phyloP scores from a whole-genome alignment of 306 rosid genomes.

The Quercus variabilis region DNA sequence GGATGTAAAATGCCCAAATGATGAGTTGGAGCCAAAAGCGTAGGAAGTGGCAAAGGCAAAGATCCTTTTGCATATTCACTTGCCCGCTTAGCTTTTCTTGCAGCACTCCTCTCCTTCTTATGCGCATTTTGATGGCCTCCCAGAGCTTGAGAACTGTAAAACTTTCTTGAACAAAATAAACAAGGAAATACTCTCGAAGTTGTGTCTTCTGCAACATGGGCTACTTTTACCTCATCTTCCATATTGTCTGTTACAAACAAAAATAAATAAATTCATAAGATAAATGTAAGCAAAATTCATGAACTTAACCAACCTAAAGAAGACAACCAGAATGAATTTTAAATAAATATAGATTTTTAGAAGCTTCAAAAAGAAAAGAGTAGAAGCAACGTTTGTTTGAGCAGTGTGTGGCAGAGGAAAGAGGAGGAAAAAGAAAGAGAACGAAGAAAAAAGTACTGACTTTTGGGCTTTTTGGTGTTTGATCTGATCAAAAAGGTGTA shows the following conservation, averaged over 20 bases:
- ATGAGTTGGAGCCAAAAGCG: conserved; percentile 44
- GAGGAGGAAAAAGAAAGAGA: background rate
- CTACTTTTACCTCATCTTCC: conserved; percentile 34
- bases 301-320: background rate
- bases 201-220: conserved; percentile 28
- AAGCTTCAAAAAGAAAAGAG: conserved; percentile 23
- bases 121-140: conserved; percentile 97
- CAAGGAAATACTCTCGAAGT: conserved; percentile 64
- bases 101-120: conserved; percentile 78
- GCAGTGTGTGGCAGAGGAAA: conserved; percentile 7
- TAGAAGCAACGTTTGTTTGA: conserved; percentile 5
- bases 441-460: background rate
- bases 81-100: conserved; percentile 55
- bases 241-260: conserved; percentile 29
- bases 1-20: conserved; percentile 39
- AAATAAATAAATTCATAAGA: background rate
- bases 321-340: background rate
- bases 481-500: conserved; percentile 28
- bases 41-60: conserved; percentile 18
- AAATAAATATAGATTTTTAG: background rate
- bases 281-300: background rate
- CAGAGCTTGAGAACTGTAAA: conserved; percentile 77
- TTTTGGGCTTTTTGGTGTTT: conserved; percentile 18
- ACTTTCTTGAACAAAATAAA: conserved; percentile 70
- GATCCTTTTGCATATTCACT: conserved; percentile 23